phyloP scores from a whole-genome alignment of 164 flowering plant genomes.

The Nymphaea colorata region DNA sequence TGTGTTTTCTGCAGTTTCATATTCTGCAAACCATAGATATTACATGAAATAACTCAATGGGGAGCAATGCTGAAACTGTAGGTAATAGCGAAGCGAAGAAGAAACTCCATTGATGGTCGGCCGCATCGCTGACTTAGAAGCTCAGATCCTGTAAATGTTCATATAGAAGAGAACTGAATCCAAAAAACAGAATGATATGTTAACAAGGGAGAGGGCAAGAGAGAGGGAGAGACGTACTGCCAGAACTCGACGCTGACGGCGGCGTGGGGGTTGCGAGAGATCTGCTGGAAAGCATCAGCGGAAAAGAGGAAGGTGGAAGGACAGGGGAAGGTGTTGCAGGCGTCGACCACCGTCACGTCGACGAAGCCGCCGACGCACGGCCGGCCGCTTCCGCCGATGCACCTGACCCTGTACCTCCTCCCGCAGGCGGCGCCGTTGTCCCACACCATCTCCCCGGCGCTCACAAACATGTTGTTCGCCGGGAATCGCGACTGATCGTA shows the following conservation, averaged over 20 bases:
- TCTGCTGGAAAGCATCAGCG: slow-evolving; percentile 29
- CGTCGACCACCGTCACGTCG: slow-evolving; percentile 37
- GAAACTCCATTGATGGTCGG: too few species aligned
- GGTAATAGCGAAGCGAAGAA: too few species aligned
- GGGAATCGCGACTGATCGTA: slow-evolving; percentile 33
- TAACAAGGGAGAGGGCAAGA: neutral
- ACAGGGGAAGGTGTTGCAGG: slow-evolving; percentile 31
- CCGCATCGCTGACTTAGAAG: too few species aligned
- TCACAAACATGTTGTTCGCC: slow-evolving; percentile 24
- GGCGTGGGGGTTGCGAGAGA: slow-evolving; percentile 19
- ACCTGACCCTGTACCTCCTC: slow-evolving; percentile 31
- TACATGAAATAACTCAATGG: too few species aligned
- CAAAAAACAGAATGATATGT: too few species aligned
- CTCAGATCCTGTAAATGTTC: too few species aligned
- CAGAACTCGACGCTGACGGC: slow-evolving; percentile 34
- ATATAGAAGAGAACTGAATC: too few species aligned
- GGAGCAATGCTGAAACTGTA: too few species aligned
- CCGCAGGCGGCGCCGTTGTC: slow-evolving; percentile 69
- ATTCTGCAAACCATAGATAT: too few species aligned
- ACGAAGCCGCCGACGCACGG: slow-evolving; percentile 40
- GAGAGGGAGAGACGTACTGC: slow-evolving; percentile 12
- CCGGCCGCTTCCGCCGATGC: slow-evolving; percentile 32
- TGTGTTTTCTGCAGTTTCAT: too few species aligned
- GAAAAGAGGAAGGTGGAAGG: slow-evolving; percentile 35
- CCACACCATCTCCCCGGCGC: slow-evolving; percentile 46